Base-by-base conservation (phyloP, 192 early-diverging fungal genomes). In the Backusella luteola region DNA sequence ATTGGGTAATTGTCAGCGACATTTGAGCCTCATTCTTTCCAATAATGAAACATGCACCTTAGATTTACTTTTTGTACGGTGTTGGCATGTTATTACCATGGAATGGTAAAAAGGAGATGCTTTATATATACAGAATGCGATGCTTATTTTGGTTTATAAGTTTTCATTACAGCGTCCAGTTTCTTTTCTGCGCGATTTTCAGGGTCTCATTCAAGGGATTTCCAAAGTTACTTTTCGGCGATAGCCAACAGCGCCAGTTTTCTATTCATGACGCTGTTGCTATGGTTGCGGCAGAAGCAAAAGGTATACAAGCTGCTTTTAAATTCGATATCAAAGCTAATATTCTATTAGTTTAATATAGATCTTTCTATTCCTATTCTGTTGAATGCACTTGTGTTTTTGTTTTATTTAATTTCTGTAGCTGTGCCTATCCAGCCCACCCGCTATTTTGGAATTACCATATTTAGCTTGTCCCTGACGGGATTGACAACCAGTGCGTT, bases 201-300 rank as follows among this genome's bases (percentile, higher is more conserved):
- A 34, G 90, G 88, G 36, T 53, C 82, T 6, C 89, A 89, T 56
- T 84, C 85, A 35, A 69, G 87, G 35, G 89, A 86, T 35, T 95
- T 93, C 80, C 91, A 92, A 73, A 93, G 90, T 82, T 95, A 89
- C 81, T 95, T 95, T 77, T 90, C 89, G 4, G 83, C 87, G 14
- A 80, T 77, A 6, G 91, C 88, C 75, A 93, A 87, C 83, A 82
- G 83, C 23, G 85, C 83, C 49, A 92, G 89, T 81, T 77, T 94
- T 59, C 44, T 86, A 17, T 85, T 80, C 36, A 85, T 89, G 36
- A 74, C 80, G 29, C 81, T 85, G 67, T 85, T 90, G 29, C 75
- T 89, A 34, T 81, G 83, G 82, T 80, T 79, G 42, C 85, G 86
- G 34, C 86, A 79, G 46, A 67, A 81, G 79, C 86, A 86, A 80